Evolutionary conservation across 2,329 filamentous ascomycete genomes (phyloP).

Genomic region (Sphaceloma murrayae): DNA sequence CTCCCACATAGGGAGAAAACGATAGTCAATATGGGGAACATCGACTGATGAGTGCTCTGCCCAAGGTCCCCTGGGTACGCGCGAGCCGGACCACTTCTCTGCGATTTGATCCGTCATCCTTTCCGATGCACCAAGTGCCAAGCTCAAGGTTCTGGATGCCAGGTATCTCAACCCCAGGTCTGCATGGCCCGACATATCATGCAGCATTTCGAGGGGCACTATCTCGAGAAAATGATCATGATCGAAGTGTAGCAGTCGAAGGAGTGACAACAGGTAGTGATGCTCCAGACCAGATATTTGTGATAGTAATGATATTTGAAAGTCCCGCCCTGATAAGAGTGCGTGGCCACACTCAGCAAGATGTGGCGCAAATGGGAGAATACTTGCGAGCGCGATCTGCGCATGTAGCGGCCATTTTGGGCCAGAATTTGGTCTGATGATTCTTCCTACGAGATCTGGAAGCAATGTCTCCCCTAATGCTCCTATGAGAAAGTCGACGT

Average conservation of each 20-base stretch:
- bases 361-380: conserved; percentile 74
- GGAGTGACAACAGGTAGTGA: conserved; percentile 54
- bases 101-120: conserved; percentile 52
- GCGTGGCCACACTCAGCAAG: conserved; percentile 62
- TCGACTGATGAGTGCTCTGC: background rate
- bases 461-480: conserved; percentile 66
- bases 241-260: conserved; percentile 72
- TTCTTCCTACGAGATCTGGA: conserved; percentile 57
- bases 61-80: conserved; percentile 35
- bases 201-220: conserved; percentile 57
- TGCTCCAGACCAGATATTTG: conserved; percentile 14
- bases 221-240: conserved; percentile 54
- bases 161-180: conserved; percentile 62
- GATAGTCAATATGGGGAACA: conserved; percentile 53
- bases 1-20: conserved; percentile 59
- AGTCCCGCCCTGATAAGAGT: conserved; percentile 10
- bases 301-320: conserved; percentile 13
- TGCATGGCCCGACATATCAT: conserved; percentile 54
- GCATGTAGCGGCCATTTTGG: background rate
- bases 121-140: conserved; percentile 10
- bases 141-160: conserved; percentile 42
- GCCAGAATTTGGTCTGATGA: background rate
- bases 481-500: conserved; percentile 60
- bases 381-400: conserved; percentile 43
- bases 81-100: conserved; percentile 66